Evolutionary conservation across 208 protist genomes (phyloP).

Genomic region (Strigomonas culicis): DNA sequence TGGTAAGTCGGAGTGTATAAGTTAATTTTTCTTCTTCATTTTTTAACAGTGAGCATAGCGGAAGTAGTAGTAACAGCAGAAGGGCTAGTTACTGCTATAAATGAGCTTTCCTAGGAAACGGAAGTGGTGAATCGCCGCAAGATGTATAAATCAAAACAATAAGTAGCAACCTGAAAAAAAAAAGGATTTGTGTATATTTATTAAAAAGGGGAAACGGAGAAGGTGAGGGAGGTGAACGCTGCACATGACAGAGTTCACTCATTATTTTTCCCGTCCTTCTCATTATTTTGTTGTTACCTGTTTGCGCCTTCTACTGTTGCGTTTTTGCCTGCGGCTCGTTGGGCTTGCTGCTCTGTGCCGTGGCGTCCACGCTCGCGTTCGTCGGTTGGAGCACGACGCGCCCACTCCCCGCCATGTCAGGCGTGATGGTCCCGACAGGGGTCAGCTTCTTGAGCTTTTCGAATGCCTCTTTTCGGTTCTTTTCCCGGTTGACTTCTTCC

Average conservation of each 20-base stretch:
- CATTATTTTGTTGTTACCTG: not conserved
- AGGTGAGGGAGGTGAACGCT: not conserved
- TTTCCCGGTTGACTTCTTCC: slow-evolving; percentile 59
- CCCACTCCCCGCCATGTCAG: slow-evolving; percentile 29
- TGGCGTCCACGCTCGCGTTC: slow-evolving; percentile 6
- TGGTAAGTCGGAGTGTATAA: too few species aligned
- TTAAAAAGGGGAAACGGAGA: not conserved
- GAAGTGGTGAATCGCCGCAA: not conserved
- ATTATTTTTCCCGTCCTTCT: not conserved
- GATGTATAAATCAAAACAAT: not conserved
- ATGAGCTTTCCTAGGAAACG: not conserved
- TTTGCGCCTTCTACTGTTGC: not conserved
- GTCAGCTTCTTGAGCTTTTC: slow-evolving; percentile 41
- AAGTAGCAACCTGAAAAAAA: not conserved
- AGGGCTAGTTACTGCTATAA: too few species aligned
- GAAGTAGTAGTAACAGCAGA: too few species aligned
- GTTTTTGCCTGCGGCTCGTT: slow-evolving; percentile 2
- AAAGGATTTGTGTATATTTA: too few species aligned
- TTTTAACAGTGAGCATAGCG: too few species aligned
- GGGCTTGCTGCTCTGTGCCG: slow-evolving; percentile 6
- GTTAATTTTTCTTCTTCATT: too few species aligned
- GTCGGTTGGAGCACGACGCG: slow-evolving; percentile 38
- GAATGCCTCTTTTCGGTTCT: slow-evolving; percentile 33
- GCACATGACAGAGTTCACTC: not conserved
- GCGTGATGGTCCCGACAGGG: slow-evolving; percentile 32